These are phyloP conservation scores for Santalum album DNA, from an alignment of 164 flowering plant species.

Conservation along the genomic window DNA sequence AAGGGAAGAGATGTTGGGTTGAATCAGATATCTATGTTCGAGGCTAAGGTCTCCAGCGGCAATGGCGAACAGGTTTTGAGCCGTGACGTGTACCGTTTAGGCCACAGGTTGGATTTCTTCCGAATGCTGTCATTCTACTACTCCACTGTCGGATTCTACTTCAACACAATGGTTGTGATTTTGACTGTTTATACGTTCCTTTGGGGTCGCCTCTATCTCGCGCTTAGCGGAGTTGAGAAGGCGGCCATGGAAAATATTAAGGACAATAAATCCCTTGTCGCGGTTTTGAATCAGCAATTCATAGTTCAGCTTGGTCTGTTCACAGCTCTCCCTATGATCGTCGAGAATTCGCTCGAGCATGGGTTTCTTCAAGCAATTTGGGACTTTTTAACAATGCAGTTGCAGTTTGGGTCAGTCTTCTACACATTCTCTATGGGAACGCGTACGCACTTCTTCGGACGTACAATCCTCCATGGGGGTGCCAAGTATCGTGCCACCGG, in stretches of 20 bases:
- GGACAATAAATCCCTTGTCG: conserved; percentile 57
- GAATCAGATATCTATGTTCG: conserved; percentile 94
- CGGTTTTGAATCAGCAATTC: conserved; percentile 79
- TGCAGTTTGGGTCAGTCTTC: conserved; percentile 75
- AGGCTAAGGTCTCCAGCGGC: conserved; percentile 96
- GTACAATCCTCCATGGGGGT: conserved; percentile 96
- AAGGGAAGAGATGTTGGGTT: conserved; percentile 97
- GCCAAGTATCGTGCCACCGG: conserved; percentile 98
- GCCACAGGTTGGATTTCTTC: conserved; percentile 88
- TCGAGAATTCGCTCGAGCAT: conserved; percentile 77
- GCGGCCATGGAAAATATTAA: conserved; percentile 20
- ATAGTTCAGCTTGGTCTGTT: conserved; percentile 80
- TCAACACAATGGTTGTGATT: conserved; percentile 73
- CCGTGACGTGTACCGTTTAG: conserved; percentile 84
- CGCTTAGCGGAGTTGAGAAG: conserved; percentile 78
- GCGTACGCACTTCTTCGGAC: conserved; percentile 78
- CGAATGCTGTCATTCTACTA: conserved; percentile 87
- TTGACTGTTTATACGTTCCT: conserved; percentile 69
- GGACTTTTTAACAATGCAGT: conserved; percentile 89
- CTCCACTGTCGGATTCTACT: conserved; percentile 75
- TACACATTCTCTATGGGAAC: conserved; percentile 94
- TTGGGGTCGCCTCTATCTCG: conserved; percentile 88
- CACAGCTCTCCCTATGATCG: conserved; percentile 90
- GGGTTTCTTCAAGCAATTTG: conserved; percentile 81
- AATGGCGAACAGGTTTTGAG: conserved; percentile 93